phyloP scores from a whole-genome alignment of 306 rosid genomes.

The Cucurbita moschata region DNA sequence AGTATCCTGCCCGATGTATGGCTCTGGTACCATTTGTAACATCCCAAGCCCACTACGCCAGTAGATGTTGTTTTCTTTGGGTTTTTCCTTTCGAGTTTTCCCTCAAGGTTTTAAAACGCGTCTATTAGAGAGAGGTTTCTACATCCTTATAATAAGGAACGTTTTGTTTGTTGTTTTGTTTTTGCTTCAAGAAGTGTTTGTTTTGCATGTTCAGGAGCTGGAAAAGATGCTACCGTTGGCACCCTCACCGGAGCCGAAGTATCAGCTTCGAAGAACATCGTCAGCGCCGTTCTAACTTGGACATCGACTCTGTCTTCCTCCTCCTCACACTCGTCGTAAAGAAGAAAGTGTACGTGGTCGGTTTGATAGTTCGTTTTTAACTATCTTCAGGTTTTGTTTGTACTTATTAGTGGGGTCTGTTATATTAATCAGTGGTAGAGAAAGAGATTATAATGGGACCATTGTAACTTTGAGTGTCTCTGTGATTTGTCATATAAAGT shows the following conservation, averaged over 20 bases:
- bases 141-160: too few relatives aligned
- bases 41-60: too few relatives aligned
- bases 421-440: conserved; percentile 4
- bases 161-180: too few relatives aligned
- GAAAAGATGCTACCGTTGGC: conserved; percentile 51
- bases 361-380: conserved; percentile 6
- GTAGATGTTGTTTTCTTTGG: too few relatives aligned
- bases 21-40: too few relatives aligned
- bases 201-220: conserved; percentile 47
- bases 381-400: conserved; percentile 1
- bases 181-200: not conserved
- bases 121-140: too few relatives aligned
- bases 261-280: conserved; percentile 78
- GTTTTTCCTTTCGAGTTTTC: too few relatives aligned
- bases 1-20: too few relatives aligned
- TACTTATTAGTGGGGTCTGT: not conserved
- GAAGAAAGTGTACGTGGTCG: not conserved
- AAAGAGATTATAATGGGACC: conserved; percentile 2
- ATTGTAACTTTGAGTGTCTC: not conserved
- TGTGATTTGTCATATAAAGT: conserved; percentile 4
- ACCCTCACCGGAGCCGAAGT: conserved; percentile 73
- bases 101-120: too few relatives aligned
- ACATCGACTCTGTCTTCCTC: conserved; percentile 11
- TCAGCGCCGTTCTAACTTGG: conserved; percentile 57
- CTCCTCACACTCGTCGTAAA: not conserved